These are phyloP conservation scores for Myrmaecium sp. DNA, from an alignment of 2,329 filamentous ascomycete genomes.

Conservation along the genomic window DNA sequence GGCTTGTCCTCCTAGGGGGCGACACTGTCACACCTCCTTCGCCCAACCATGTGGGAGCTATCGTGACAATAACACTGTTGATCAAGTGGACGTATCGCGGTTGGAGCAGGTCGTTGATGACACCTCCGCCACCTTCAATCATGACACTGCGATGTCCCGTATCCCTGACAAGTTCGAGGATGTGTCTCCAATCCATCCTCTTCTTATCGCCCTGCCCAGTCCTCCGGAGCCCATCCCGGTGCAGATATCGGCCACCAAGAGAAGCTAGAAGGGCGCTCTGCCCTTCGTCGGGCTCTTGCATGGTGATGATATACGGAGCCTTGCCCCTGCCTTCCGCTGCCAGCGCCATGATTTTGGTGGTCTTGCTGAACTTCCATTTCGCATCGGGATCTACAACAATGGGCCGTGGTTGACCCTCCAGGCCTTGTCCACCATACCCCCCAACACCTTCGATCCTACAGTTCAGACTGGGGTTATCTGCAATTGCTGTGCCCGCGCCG, in stretches of 20 bases:
- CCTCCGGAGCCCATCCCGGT: too few relatives aligned
- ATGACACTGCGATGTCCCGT: slow-evolving; percentile 63
- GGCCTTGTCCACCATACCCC: slow-evolving; percentile 35
- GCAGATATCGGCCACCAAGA: too few relatives aligned
- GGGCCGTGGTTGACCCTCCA: slow-evolving; percentile 55
- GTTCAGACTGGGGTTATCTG: slow-evolving; percentile 75
- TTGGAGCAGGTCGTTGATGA: slow-evolving; percentile 69
- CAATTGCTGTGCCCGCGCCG: slow-evolving; percentile 66
- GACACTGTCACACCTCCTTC: slow-evolving; percentile 64
- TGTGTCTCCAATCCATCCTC: slow-evolving; percentile 38
- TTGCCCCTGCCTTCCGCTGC: slow-evolving; percentile 48
- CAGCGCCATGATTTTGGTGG: slow-evolving; percentile 44
- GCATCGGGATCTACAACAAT: slow-evolving; percentile 64
- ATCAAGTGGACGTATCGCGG: slow-evolving; percentile 44
- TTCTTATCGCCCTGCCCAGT: slow-evolving; percentile 5
- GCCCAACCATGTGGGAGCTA: slow-evolving; percentile 84
- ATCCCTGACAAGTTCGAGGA: slow-evolving; percentile 40
- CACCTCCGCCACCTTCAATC: slow-evolving; percentile 72
- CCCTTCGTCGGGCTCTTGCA: slow-evolving; percentile 13
- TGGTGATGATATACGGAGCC: slow-evolving; percentile 51
- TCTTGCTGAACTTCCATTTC: slow-evolving; percentile 47
- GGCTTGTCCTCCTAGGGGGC: slow-evolving; percentile 40
- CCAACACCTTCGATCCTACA: slow-evolving; percentile 50
- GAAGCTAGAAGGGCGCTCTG: too few relatives aligned
- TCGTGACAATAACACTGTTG: slow-evolving; percentile 68